Percentiles rank a stretch among this genome's conserved stretches.
phyloP scores from a whole-genome alignment of 768 basidiomycete species.

The Dentipellis sp. region DNA sequence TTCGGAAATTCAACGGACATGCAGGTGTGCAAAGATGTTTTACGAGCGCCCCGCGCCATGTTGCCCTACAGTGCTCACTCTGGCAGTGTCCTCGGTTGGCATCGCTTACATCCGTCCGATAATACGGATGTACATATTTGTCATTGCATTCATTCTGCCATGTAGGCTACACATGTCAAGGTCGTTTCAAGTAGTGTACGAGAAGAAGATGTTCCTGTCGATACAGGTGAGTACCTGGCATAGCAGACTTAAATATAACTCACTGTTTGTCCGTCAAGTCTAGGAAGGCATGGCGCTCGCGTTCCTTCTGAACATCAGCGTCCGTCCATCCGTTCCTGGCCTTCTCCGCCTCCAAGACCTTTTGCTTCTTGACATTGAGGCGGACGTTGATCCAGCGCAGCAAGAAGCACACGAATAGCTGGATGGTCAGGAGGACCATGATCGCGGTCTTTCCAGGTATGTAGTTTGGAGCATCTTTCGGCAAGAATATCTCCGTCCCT shows the following conservation, averaged over 20 bases:
- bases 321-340: constrained; percentile 46
- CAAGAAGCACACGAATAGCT: constrained; percentile 37
- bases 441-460: constrained; percentile 61
- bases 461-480: constrained; percentile 52
- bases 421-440: constrained; percentile 45
- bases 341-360: constrained; percentile 33
- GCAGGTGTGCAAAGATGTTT: no score
- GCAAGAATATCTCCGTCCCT: constrained; percentile 55
- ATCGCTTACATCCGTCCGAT: neutral
- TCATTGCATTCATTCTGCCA: neutral
- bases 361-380: constrained; percentile 40
- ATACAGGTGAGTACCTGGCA: neutral
- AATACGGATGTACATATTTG: neutral
- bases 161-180: neutral
- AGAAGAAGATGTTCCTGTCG: constrained; percentile 46
- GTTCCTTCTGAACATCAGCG: constrained; percentile 45
- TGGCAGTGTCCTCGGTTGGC: neutral
- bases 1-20: no score
- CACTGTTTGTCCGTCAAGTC: constrained; percentile 59
- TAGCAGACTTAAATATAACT: constrained; percentile 15
- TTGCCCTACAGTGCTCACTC: no score
- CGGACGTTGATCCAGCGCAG: constrained; percentile 47
- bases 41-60: no score
- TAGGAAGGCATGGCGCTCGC: constrained; percentile 51
- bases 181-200: constrained; percentile 33